Percentiles rank a stretch among this genome's conserved stretches.
phyloP scores from a whole-genome alignment of 1,139 yeast genomes.

The Suhomyces maxii region DNA sequence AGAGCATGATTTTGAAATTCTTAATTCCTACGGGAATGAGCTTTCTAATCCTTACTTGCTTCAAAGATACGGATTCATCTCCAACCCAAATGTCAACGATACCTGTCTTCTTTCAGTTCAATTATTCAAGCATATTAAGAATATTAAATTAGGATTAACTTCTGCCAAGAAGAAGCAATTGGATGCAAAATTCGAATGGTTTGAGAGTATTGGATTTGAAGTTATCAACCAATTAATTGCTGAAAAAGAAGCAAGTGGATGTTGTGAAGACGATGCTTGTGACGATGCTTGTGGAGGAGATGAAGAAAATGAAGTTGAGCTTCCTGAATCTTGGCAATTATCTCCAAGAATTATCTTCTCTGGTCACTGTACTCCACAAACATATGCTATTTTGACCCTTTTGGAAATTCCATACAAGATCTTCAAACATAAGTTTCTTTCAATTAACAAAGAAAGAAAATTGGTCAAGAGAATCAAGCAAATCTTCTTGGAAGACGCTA shows the following conservation, averaged over 20 bases:
- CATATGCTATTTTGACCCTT: conserved; percentile 30
- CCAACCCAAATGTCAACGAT: conserved; percentile 57
- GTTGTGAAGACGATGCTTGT: conserved; percentile 12
- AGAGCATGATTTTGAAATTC: conserved; percentile 55
- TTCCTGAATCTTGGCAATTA: conserved; percentile 37
- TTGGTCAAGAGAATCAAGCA: conserved; percentile 14
- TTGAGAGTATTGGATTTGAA: conserved; percentile 55
- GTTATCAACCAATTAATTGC: conserved; percentile 37
- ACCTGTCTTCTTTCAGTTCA: conserved; percentile 58
- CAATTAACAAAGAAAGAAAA: conserved; percentile 11
- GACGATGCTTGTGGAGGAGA: conserved; percentile 11
- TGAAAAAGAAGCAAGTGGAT: conserved; percentile 15
- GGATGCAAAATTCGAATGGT: conserved; percentile 59
- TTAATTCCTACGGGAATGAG: conserved; percentile 75
- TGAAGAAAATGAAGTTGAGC: conserved; percentile 15
- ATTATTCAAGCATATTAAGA: conserved; percentile 42
- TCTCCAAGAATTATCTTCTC: conserved; percentile 30
- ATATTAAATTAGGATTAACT: conserved; percentile 21
- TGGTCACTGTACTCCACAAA: conserved; percentile 41
- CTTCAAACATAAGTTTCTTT: conserved; percentile 15
- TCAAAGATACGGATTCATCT: conserved; percentile 75
- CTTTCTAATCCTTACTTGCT: conserved; percentile 63
- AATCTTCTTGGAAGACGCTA: conserved; percentile 10
- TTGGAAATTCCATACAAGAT: conserved; percentile 17
- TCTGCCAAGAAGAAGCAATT: conserved; percentile 31